Evolutionary conservation across 176 grass and related monocot species (phyloP).

Genomic region (Oryza punctata): DNA sequence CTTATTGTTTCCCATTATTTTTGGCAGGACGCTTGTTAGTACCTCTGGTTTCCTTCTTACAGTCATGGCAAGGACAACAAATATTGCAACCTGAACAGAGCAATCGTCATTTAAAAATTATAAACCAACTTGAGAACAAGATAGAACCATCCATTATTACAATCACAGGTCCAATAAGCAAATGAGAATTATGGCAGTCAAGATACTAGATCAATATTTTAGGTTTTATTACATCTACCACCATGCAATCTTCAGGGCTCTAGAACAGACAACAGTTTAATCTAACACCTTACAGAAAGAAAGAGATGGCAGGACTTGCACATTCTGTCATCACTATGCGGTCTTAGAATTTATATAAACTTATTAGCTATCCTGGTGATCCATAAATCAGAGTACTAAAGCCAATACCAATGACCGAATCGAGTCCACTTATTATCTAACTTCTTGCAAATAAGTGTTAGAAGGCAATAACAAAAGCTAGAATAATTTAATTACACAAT

Average conservation of each 20-base stretch:
- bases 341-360: background rate
- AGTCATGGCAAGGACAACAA: slow-evolving; percentile 82
- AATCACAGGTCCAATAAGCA: background rate
- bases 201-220: slow-evolving; percentile 12
- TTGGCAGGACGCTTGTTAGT: slow-evolving; percentile 56
- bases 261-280: background rate
- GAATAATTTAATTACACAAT: background rate
- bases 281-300: slow-evolving; percentile 15
- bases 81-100: slow-evolving; percentile 82
- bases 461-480: background rate
- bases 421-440: background rate
- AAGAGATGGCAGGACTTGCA: background rate
- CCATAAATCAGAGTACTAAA: background rate
- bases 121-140: background rate
- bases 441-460: background rate
- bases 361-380: background rate
- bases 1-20: slow-evolving; percentile 72
- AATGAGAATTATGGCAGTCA: background rate
- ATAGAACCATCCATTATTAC: background rate
- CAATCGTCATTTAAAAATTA: slow-evolving; percentile 24
- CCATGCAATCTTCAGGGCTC: background rate
- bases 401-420: background rate
- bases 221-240: slow-evolving; percentile 4
- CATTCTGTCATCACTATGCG: slow-evolving; percentile 13
- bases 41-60: slow-evolving; percentile 83